A percentile compares a stretch with the other conserved stretches of the same genome.
Conservation (phyloP, 495 filamentous ascomycete species). For the Talaromyces ruber region DNA sequence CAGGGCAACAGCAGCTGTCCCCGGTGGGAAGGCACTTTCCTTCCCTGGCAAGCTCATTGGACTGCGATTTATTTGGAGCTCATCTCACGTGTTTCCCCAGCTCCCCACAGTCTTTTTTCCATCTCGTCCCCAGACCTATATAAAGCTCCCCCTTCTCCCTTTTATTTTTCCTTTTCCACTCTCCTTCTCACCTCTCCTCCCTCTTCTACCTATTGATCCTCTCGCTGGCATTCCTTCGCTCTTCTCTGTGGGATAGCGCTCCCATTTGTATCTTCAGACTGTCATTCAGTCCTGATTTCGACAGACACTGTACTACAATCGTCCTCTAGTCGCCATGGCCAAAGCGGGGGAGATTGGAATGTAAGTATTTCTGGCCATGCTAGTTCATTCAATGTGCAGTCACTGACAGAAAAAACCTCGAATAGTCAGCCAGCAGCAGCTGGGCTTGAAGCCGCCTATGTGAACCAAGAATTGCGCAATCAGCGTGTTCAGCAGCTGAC, state of each 20-base stretch:
- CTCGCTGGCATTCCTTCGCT: neutral
- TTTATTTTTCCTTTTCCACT: slow-evolving; percentile 9
- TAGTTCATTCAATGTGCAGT: neutral
- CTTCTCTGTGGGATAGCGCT: neutral
- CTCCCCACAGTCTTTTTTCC: neutral
- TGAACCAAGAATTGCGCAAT: neutral
- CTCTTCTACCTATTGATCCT: slow-evolving; percentile 6
- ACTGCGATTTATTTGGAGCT: neutral
- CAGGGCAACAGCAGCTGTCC: neutral
- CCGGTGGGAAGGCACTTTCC: neutral
- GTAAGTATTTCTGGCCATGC: neutral
- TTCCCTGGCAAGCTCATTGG: neutral
- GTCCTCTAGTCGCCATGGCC: neutral
- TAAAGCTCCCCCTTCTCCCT: slow-evolving; percentile 3
- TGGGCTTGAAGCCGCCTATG: neutral
- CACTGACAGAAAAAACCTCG: neutral
- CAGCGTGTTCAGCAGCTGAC: slow-evolving; percentile 3
- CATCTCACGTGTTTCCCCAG: neutral
- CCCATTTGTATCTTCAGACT: neutral
- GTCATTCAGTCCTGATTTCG: neutral
- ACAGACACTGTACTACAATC: neutral
- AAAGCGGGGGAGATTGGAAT: neutral
- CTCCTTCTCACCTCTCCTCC: slow-evolving; percentile 11
- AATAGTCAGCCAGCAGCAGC: slow-evolving; percentile 1
- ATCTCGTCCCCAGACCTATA: neutral